phyloP scores from a whole-genome alignment of 257 asterid genomes.

The Fraxinus cuspidata region DNA sequence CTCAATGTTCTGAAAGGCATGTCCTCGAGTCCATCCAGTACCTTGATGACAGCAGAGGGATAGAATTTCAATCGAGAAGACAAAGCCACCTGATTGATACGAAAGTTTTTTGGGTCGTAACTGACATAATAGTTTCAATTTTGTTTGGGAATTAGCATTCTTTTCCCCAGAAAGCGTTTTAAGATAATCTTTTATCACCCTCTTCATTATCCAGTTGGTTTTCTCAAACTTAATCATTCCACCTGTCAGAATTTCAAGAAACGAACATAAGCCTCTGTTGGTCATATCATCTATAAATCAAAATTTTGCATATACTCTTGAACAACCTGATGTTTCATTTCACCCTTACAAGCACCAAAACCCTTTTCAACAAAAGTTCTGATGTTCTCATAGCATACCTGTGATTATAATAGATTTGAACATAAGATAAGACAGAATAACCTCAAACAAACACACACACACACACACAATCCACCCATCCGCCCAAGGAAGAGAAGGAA shows the following conservation, averaged over 20 bases:
- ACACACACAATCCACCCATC: background rate
- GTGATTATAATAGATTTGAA: conserved; percentile 18
- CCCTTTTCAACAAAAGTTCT: conserved; percentile 52
- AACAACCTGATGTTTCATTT: conserved; percentile 23
- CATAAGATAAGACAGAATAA: conserved; percentile 8
- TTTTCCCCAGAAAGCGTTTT: conserved; percentile 35
- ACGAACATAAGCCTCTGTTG: conserved; percentile 53
- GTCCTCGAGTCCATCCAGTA: conserved; percentile 57
- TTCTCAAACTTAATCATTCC: conserved; percentile 49
- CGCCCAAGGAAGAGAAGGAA: background rate
- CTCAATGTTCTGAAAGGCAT: conserved; percentile 41
- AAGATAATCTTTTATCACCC: conserved; percentile 47
- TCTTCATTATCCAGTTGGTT: conserved; percentile 50
- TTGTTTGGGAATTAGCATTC: conserved; percentile 34
- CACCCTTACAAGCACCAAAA: conserved; percentile 40
- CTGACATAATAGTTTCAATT: conserved; percentile 39
- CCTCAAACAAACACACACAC: conserved; percentile 1
- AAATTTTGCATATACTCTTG: conserved; percentile 35
- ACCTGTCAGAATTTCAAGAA: conserved; percentile 50
- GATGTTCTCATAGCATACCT: conserved; percentile 63
- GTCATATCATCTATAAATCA: conserved; percentile 57
- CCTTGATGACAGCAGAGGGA: conserved; percentile 50
- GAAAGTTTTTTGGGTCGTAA: conserved; percentile 47
- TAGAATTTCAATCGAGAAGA: conserved; percentile 40
- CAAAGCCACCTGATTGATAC: conserved; percentile 21